Base-by-base conservation (phyloP, 1,284 basidiomycete species). In the Cryptococcus sp. region DNA sequence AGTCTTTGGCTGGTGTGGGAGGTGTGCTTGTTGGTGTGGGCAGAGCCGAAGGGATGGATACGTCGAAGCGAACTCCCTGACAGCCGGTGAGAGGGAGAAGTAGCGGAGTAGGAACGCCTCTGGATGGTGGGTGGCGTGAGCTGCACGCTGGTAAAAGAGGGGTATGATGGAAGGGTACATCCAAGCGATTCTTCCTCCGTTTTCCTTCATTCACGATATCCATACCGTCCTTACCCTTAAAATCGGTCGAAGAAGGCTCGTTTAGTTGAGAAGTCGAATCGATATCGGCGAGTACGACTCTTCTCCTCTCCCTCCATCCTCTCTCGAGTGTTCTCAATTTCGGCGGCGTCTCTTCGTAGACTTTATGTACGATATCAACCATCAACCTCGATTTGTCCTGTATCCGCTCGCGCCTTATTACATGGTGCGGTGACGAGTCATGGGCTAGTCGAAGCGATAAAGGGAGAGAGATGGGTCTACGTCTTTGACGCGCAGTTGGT, bases 301-400 rank as follows among this genome's bases (percentile, higher is more conserved):
- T 61, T 38, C 70, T 57, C 56, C 51, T 58, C 37, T 51, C 61
- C 40, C 67, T 65, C 71, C 76, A 78, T 51, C 66, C 68, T 20
- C 44, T 61, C 55, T 73, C 72, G 10, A 70, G 64, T 46, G 55
- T 60, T 50, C 65, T 61, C 40, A 77, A 61, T 39, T 52, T 55
- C 13, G 59, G 56, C 15, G 74, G 74, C 15, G 74, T 76, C 11
- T 66, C 66, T 19, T 66, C 61, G n/a, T 65, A 59, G 0, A 58
- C 61, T 25, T 22, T 17, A 3, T 11, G 29, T n/a, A 49, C 17
- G 26, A 49, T 3, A 38, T 34, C 29, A 10, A 4, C 17, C 26
- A 7, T 34, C 29, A 34, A 34, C 29, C 5, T 10, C 29, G 5
- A 10, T 34, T 10, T 13, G 3, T 34, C 29, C 13, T 13, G 8